Conservation (phyloP, 345 rosid genomes). For the Lumnitzera racemosa region DNA sequence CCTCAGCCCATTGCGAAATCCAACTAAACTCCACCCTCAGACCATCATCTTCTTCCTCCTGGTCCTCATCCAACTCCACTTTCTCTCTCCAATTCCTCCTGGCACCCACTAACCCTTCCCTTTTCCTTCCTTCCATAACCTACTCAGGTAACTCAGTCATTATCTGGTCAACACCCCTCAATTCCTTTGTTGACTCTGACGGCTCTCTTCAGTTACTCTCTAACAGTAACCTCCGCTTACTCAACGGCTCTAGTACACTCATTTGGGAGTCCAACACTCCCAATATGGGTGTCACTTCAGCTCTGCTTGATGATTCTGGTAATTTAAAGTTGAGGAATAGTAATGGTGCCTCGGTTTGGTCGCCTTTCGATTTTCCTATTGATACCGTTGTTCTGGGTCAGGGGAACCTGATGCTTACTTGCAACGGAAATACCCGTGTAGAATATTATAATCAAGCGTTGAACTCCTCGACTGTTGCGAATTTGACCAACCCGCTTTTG, state of each 20-base stretch:
- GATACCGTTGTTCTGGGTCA: constrained; percentile 24
- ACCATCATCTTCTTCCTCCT: constrained; percentile 4
- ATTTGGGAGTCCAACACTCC: constrained; percentile 50
- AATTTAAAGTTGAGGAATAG: constrained; percentile 23
- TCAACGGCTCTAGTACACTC: constrained; percentile 44
- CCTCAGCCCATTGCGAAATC: no score
- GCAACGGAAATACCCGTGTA: constrained; percentile 29
- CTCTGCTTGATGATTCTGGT: constrained; percentile 45
- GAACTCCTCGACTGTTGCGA: constrained; percentile 32
- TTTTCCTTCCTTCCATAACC: constrained; percentile 36
- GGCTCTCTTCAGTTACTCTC: constrained; percentile 37
- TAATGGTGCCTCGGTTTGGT: constrained; percentile 31
- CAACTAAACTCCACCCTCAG: no score
- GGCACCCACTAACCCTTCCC: constrained; percentile 7
- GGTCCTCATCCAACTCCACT: constrained; percentile 31
- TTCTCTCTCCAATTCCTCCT: constrained; percentile 41
- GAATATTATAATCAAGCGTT: constrained; percentile 41
- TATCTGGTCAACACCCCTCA: constrained; percentile 46
- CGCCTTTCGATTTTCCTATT: constrained; percentile 46
- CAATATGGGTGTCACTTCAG: constrained; percentile 35
- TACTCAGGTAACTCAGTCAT: constrained; percentile 29
- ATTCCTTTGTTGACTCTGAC: constrained; percentile 32
- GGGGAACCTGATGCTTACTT: constrained; percentile 36
- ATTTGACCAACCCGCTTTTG: constrained; percentile 37
- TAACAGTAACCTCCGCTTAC: constrained; percentile 46